Conservation (phyloP, 2,329 filamentous ascomycete genomes). For the Trichocomaceae sp. region DNA sequence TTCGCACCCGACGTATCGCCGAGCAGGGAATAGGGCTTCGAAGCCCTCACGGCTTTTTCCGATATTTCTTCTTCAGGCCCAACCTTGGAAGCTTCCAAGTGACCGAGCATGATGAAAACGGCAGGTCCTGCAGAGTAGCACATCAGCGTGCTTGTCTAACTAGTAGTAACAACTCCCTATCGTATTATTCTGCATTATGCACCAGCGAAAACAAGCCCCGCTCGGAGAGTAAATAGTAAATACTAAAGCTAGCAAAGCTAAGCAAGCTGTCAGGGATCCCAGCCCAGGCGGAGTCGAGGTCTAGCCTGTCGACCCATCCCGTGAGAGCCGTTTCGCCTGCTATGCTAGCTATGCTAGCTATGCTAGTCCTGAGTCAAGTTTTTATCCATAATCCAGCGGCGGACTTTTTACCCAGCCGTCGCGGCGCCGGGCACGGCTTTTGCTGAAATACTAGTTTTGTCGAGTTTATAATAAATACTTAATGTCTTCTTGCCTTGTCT, state of each 20-base stretch:
- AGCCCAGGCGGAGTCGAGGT: slow-evolving; percentile 8
- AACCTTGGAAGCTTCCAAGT: background rate
- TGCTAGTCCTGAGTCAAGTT: too few species aligned
- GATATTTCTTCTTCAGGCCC: background rate
- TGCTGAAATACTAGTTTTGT: background rate
- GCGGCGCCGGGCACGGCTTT: slow-evolving; percentile 6
- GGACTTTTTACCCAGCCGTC: slow-evolving; percentile 5
- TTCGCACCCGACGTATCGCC: slow-evolving; percentile 7
- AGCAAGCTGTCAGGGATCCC: too few species aligned
- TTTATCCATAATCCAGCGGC: slow-evolving; percentile 2
- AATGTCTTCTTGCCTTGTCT: background rate
- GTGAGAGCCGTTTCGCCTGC: slow-evolving; percentile 3
- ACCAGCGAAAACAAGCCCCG: background rate
- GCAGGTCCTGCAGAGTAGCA: background rate
- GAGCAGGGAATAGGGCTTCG: background rate
- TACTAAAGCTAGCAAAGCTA: too few species aligned
- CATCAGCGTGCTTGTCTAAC: background rate
- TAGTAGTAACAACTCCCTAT: too few species aligned
- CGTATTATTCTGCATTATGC: too few species aligned
- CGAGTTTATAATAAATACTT: background rate
- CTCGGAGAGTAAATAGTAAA: background rate
- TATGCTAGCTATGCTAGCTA: too few species aligned
- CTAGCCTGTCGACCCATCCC: background rate
- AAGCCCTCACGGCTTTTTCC: background rate
- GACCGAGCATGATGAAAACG: too few species aligned